Evolutionary conservation across 768 basidiomycete species (phyloP), one percentile per base, ranked within the genome.

Genomic region (Leccinum pellstonianum): DNA sequence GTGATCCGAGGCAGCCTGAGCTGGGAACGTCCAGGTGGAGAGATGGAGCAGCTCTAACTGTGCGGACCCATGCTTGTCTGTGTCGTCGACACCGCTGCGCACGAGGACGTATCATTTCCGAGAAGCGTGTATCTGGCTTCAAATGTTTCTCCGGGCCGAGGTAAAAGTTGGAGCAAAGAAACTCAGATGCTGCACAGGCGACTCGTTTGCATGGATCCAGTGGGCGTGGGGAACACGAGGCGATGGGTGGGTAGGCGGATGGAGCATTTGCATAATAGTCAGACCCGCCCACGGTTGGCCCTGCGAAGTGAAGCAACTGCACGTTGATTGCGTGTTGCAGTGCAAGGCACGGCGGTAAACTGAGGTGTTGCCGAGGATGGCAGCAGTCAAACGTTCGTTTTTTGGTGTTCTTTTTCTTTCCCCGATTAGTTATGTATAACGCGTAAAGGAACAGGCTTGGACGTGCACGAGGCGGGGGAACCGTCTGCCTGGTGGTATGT

Each of bases 161-260:
- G 33, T 25, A 35, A 64, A 52, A 11, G 57, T 68, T 71, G 66
- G 55, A 64, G 41, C 41, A n/a, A 64, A 59, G 51, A 21, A 21
- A 14, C 21, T 47, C 21, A 19, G 10, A 38, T 46, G 61, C 61
- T 59, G 57, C 59, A 53, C 58, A 43, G 43, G 48, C 57, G 54
- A 53, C n/a, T 60, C 57, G 48, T 52, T 61, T 48, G 19, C n/a
- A 8, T 43, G 41, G n/a, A 35, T 35, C 35, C 5, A 35, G 50
- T 54, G 33, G 57, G 51, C 59, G 60, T 64, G 58, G 51, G 5
- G 29, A 58, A 70, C 66, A 67, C 62, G 71, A 73, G 70, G 71
- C 43, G 41, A 35, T 10, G 12, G 17, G n/a, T 41, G 41, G 41
- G 41, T 10, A 41, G n/a, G n/a, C 41, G 41, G 41, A n/a, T n/a